Base-by-base conservation (phyloP, 805 yeast genomes). In the Candida pseudofarinosa region DNA sequence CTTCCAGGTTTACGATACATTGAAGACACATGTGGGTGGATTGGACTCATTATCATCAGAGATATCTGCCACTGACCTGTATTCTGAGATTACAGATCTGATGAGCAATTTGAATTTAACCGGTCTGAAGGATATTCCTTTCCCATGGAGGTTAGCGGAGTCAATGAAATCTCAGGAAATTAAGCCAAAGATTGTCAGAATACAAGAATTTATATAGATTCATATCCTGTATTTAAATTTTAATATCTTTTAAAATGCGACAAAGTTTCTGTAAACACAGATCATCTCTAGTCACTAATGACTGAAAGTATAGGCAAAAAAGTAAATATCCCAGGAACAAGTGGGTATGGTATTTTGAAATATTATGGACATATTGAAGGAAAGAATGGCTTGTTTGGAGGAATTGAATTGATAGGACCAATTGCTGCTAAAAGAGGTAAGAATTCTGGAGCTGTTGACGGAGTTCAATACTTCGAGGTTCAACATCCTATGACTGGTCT, bases 361-460 rank as follows among this genome's bases (percentile, higher is more conserved):
- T 90, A 76, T 60, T 70, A 81, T 16, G 99, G 97, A 1, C 62
- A 74, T 2, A 87, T 91, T 14, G 76, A 80, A 17, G 83, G 83
- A 17, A 88, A 86, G 55, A 46, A 49, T 31, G 96, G 96, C 0
- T 69, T 73, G 8, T 91, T 82, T 67, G 96, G 90, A 4, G 99
- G 99, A 2, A 74, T 91, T 4, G 97, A 91, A 59, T 67, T 91
- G 35, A 54, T 80, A n/a, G 90, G 86, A 1, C 81, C 80, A 1
- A 53, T 59, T 15, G 74, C 78, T 33, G 65, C 76, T 0, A 57
- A 68, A 4, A 69, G 78, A 42, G 99, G 99, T 17, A 86, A 88
- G 60, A 93, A 91, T 56, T 77, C 80, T 42, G 99, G 99, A n/a
- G 75, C 77, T 34, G 88, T 81, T 36, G 77, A 83, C 44, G 96